A percentile compares a stretch with the other conserved stretches of the same genome.
Conservation (phyloP, 176 grass and related monocot genomes). For the Echinochloa phyllopogon region DNA sequence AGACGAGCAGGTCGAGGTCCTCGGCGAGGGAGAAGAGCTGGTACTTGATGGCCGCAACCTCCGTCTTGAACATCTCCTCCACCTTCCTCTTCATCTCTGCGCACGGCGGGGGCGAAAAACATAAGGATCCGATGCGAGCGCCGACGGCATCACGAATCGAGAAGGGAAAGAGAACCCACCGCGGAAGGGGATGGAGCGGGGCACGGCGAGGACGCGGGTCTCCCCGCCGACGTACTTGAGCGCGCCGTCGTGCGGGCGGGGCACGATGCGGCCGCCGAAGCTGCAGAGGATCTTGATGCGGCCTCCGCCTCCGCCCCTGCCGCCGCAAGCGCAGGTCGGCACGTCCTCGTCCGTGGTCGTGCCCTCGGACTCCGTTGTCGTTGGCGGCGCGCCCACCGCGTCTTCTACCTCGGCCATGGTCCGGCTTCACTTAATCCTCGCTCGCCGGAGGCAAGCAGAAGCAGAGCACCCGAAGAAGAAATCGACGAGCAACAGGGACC, state of each 20-base stretch:
- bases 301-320: neutral
- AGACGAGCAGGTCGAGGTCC: constrained; percentile 80
- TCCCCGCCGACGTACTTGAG: constrained; percentile 92
- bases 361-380: constrained; percentile 45
- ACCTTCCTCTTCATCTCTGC: constrained; percentile 89
- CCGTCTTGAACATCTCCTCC: constrained; percentile 72
- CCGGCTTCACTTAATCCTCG: neutral
- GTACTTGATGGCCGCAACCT: constrained; percentile 80
- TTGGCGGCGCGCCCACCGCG: neutral
- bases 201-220: constrained; percentile 80
- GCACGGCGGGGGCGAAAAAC: no score
- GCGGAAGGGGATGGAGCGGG: constrained; percentile 70
- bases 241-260: constrained; percentile 65
- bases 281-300: constrained; percentile 92
- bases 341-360: constrained; percentile 54
- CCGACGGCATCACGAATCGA: neutral
- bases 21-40: constrained; percentile 59
- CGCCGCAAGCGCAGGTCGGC: constrained; percentile 36
- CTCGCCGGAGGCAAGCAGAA: neutral
- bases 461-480: constrained; percentile 5
- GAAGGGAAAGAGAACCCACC: constrained; percentile 29
- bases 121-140: neutral
- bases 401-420: neutral
- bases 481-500: neutral
- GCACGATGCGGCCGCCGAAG: constrained; percentile 87